A percentile compares a stretch with the other conserved stretches of the same genome.
phyloP scores from a whole-genome alignment of 1,284 basidiomycete genomes.

The Fomes fomentarius region DNA sequence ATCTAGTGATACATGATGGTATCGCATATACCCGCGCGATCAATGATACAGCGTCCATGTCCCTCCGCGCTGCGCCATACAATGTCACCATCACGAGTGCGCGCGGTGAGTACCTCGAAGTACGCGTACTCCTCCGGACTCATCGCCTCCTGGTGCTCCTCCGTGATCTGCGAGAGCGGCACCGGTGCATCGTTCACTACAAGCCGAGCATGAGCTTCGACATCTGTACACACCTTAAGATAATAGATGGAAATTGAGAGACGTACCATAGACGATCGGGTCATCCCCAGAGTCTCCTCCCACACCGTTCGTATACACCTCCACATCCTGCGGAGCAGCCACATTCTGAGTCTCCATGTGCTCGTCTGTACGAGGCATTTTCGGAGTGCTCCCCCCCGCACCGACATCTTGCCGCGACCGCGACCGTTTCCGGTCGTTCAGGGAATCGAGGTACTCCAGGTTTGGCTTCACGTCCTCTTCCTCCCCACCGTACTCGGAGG shows the following conservation, averaged over 20 bases:
- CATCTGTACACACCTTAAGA: too few relatives aligned
- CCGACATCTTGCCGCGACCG: constrained; percentile 64
- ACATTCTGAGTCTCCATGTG: constrained; percentile 20
- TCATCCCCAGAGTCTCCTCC: constrained; percentile 41
- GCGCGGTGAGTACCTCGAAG: constrained; percentile 54
- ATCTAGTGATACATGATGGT: constrained; percentile 6
- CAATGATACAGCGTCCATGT: background rate
- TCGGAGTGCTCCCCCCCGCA: constrained; percentile 40
- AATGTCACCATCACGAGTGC: constrained; percentile 7
- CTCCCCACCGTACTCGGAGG: constrained; percentile 58
- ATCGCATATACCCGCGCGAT: background rate
- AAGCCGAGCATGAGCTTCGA: too few relatives aligned
- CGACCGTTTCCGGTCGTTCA: constrained; percentile 73
- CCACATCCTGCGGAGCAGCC: constrained; percentile 19
- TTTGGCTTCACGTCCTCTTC: constrained; percentile 72
- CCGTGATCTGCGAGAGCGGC: constrained; percentile 73
- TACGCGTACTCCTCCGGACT: constrained; percentile 83
- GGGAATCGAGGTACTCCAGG: constrained; percentile 63
- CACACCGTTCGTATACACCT: constrained; percentile 16
- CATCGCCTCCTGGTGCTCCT: constrained; percentile 84
- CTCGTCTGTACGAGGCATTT: constrained; percentile 47
- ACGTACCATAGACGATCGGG: constrained; percentile 67
- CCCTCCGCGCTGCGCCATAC: background rate
- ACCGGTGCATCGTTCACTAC: constrained; percentile 72
- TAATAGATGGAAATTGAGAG: too few relatives aligned